Conservation (phyloP, 805 yeast genomes). For the Lipomyces sp. region DNA sequence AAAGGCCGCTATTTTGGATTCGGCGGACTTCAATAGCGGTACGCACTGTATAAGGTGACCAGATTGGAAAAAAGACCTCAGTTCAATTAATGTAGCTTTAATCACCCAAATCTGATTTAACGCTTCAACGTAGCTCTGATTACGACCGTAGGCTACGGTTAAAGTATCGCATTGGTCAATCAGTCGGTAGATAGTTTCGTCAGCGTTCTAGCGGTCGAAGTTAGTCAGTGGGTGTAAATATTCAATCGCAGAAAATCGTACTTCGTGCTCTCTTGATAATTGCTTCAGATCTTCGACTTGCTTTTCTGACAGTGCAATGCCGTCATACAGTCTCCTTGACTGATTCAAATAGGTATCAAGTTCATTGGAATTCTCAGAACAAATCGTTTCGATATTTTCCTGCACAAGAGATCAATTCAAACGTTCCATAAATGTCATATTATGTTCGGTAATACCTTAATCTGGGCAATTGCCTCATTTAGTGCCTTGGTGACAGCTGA, state of each 20-base stretch:
- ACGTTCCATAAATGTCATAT: too few species aligned
- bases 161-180: conserved; percentile 24
- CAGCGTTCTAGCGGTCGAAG: conserved; percentile 26
- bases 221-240: background rate
- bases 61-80: conserved; percentile 25
- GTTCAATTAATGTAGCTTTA: conserved; percentile 31
- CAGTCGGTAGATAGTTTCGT: conserved; percentile 26
- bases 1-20: conserved; percentile 24
- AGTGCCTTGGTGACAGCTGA: conserved; percentile 13
- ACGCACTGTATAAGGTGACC: conserved; percentile 24
- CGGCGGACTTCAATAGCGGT: conserved; percentile 31
- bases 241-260: background rate
- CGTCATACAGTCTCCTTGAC: conserved; percentile 11
- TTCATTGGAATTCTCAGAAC: conserved; percentile 24
- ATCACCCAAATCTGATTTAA: conserved; percentile 31
- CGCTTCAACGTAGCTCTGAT: conserved; percentile 25
- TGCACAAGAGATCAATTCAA: background rate
- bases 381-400: conserved; percentile 24
- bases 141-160: conserved; percentile 1
- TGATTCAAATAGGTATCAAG: conserved; percentile 26
- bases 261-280: conserved; percentile 24
- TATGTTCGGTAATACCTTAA: conserved; percentile 15
- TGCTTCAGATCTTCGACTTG: conserved; percentile 13
- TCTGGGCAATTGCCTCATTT: conserved; percentile 20
- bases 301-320: conserved; percentile 18